A percentile compares a stretch with the other conserved stretches of the same genome.
Evolutionary conservation across 2,329 filamentous ascomycete species (phyloP).

Genomic region (Meredithiella fracta): DNA sequence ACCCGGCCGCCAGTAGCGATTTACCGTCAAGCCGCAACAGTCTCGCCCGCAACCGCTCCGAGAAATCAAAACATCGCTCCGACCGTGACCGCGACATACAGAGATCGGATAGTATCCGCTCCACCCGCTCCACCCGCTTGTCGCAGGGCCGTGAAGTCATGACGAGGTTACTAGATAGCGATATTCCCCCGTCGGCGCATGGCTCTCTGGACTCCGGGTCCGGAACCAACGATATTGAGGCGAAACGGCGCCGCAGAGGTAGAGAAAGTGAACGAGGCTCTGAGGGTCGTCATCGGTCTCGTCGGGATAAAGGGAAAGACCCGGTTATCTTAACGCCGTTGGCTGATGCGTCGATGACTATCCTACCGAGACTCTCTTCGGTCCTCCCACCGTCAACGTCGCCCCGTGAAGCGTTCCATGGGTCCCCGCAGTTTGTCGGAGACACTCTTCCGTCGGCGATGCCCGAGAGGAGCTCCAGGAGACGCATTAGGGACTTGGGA

Average conservation of each 20-base stretch:
- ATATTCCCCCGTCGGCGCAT: constrained; percentile 1
- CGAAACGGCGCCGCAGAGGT: background rate
- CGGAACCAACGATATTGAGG: background rate
- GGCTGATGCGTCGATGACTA: background rate
- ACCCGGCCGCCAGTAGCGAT: constrained; percentile 4
- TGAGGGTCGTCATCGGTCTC: background rate
- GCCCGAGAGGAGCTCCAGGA: background rate
- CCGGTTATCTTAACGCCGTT: background rate
- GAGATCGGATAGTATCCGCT: constrained; percentile 11
- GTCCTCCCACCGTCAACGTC: background rate
- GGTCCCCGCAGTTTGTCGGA: background rate
- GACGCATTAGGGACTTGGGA: background rate
- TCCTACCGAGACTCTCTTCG: background rate
- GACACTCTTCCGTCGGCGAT: background rate
- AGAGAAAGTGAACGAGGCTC: background rate
- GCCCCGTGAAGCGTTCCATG: background rate
- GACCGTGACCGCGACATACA: background rate
- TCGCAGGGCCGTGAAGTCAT: background rate
- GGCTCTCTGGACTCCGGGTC: background rate
- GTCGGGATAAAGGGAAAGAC: background rate
- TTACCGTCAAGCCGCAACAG: constrained; percentile 11
- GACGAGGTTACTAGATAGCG: background rate
- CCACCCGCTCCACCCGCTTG: constrained; percentile 3
- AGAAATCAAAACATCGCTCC: background rate
- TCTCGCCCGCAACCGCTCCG: background rate